Evolutionary conservation across 176 grass and related monocot genomes (phyloP), one percentile per base, ranked within the genome.

Genomic region (Otatea glauca): DNA sequence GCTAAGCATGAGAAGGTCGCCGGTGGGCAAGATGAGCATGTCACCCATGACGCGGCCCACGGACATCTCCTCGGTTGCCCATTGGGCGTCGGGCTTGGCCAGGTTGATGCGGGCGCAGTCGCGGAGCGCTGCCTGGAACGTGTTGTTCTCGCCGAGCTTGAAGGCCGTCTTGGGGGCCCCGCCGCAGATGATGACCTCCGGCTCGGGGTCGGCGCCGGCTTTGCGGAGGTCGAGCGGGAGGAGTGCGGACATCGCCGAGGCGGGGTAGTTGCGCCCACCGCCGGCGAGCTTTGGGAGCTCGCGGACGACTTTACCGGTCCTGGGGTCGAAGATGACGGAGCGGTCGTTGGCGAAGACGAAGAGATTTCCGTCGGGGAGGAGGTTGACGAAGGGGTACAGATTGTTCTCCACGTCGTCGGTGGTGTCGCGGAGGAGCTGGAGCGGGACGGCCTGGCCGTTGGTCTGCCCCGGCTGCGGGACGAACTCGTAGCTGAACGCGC

Each of bases 361-460:
- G 47, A 98, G 68, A 64, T 86, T 92, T 82, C 93, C 91, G 14
- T 95, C 90, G 48, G 93, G 89, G 39, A 87, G 87, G 80, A 98
- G 93, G 96, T 98, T 88, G 45, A 95, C 85, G 74, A 95, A 98
- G 3, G 96, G 96, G 87, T 98, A 98, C 24, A 98, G 96, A 81
- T 98, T 98, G 87, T 98, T 98, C 87, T 98, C 96, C 1, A 72
- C 72, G 62, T 90, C 87, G 55, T 98, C 93, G 55, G 89, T 94
- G n/a, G 91, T 98, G 27, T 92, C 80, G 41, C 72, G 65, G 12
- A 98, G 67, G 45, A 98, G 64, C 4, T 51, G 59, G 76, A 98
- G n/a, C 25, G 34, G 14, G 51, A 61, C 32, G 25, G 85, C 84
- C 29, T n/a, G 74, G 29, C 5, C 18, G 83, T 98, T 98, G 16